phyloP scores from a whole-genome alignment of 2,329 filamentous ascomycete species.

The Xylaria arbuscula region DNA sequence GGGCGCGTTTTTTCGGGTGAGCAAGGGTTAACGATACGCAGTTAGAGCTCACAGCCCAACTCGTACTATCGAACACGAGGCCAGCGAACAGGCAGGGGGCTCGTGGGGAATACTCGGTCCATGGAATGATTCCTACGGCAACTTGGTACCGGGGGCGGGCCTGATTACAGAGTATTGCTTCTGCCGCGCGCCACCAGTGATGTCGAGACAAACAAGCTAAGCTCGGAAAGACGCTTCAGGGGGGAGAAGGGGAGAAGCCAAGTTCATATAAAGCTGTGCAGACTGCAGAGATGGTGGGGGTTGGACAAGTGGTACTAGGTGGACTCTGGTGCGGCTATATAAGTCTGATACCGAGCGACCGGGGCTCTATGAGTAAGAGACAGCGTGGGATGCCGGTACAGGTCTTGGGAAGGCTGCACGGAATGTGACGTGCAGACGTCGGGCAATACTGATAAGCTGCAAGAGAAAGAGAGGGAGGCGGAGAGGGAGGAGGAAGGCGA shows the following conservation, averaged over 20 bases:
- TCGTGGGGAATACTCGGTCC: constrained; percentile 47
- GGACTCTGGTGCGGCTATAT: constrained; percentile 27
- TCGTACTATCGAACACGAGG: constrained; percentile 46
- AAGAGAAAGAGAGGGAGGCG: constrained; percentile 3
- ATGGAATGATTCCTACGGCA: constrained; percentile 46
- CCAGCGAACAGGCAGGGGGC: constrained; percentile 42
- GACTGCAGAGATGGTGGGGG: constrained; percentile 13
- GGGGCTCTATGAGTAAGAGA: constrained; percentile 28
- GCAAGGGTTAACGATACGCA: constrained; percentile 19
- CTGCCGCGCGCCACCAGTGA: constrained; percentile 31
- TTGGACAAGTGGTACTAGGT: constrained; percentile 14
- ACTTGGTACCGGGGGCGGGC: constrained; percentile 35
- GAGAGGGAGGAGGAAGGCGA: constrained; percentile 14
- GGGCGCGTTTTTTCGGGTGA: constrained; percentile 10
- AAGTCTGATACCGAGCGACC: constrained; percentile 35
- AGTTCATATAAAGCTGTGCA: constrained; percentile 31
- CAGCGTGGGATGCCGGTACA: constrained; percentile 33
- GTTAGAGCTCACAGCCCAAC: constrained; percentile 38
- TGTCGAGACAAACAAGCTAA: constrained; percentile 18
- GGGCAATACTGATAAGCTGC: constrained; percentile 34
- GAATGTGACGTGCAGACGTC: constrained; percentile 36
- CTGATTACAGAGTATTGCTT: constrained; percentile 30
- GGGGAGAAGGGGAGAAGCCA: constrained; percentile 21
- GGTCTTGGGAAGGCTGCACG: constrained; percentile 28
- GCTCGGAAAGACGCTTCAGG: constrained; percentile 9